A percentile compares a stretch with the other conserved stretches of the same genome.
phyloP scores from a whole-genome alignment of 495 filamentous ascomycete genomes.

The Xylaria cubensis region DNA sequence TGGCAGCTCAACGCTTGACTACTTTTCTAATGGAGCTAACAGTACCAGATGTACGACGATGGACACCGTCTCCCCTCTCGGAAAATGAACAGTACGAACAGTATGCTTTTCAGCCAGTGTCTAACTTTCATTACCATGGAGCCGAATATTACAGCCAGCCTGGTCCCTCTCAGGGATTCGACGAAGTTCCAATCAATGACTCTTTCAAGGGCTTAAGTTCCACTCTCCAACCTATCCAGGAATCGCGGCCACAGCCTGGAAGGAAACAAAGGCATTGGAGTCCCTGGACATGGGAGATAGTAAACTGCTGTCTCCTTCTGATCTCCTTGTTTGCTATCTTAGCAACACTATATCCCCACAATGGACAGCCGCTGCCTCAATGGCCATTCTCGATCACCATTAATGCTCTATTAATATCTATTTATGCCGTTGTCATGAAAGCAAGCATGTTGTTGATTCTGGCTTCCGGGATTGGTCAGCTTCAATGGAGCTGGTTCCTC shows the following conservation, averaged over 20 bases:
- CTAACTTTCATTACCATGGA: background rate
- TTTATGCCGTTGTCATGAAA: constrained; percentile 37
- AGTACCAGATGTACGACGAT: background rate
- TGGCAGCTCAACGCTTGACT: background rate
- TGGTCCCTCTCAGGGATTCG: background rate
- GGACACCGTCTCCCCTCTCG: constrained; percentile 3
- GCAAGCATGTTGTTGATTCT: constrained; percentile 29
- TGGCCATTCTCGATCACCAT: constrained; percentile 38
- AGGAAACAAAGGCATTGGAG: background rate
- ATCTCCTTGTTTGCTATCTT: constrained; percentile 23
- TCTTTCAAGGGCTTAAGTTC: background rate
- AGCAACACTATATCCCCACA: constrained; percentile 30
- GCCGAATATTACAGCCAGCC: constrained; percentile 8
- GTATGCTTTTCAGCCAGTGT: background rate
- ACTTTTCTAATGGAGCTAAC: constrained; percentile 2
- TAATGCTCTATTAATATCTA: constrained; percentile 35
- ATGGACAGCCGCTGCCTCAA: constrained; percentile 34
- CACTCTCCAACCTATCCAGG: background rate
- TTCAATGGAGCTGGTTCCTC: constrained; percentile 38
- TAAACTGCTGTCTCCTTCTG: constrained; percentile 4
- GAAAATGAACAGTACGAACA: constrained; percentile 6
- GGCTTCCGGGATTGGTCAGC: constrained; percentile 31
- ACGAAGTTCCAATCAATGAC: background rate
- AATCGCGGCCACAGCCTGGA: background rate
- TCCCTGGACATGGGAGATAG: constrained; percentile 19